Evolutionary conservation across 108 stramenopile species (phyloP), one percentile per base, ranked within the genome.

Genomic region (Cyclotella sp.): DNA sequence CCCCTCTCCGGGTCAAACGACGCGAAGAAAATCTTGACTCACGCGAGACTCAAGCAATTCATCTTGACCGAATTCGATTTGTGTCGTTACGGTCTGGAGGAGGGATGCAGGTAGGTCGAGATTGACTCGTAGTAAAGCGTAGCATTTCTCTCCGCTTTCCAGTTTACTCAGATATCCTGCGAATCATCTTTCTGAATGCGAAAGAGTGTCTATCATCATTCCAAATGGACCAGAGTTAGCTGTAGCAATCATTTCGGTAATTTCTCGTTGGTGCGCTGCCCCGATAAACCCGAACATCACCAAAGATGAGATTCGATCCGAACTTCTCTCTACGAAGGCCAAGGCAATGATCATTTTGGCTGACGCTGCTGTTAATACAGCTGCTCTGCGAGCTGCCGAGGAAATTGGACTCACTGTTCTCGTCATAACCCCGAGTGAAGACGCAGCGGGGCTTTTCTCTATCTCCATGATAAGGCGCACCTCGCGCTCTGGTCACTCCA

Each of bases 301-400:
- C 27, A 58, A 14, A 22, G 57, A 58, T 2, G 57, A 58, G 57
- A 58, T 58, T 27, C 57, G 21, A 14, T 58, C 57, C 3, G 57
- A 58, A 58, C 57, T 58, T 58, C 57, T 22, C 26, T 58, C 57
- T 4, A 58, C 57, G 26, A 58, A 58, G 26, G 21, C 57, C 27
- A 18, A 27, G 24, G 57, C 57, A 3, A 27, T 58, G 1, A 58
- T 58, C 57, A 22, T 58, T 27, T 22, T 58, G 13, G 57, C 14
- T 24, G 57, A 9, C 24, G 22, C 24, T 0, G 21, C 57, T 18
- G 27, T 28, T 0, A 27, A 27, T 24, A 9, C 22, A 3, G 57
- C 57, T 3, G 57, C 26, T 27, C 13, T 58, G 5, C 5, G 27
- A 8, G 57, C 57, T 27, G 57, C 24, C 3, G 57, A 51, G 18